Base-by-base conservation (phyloP, 2,329 filamentous ascomycete species). In the Rhinocladiella similis region DNA sequence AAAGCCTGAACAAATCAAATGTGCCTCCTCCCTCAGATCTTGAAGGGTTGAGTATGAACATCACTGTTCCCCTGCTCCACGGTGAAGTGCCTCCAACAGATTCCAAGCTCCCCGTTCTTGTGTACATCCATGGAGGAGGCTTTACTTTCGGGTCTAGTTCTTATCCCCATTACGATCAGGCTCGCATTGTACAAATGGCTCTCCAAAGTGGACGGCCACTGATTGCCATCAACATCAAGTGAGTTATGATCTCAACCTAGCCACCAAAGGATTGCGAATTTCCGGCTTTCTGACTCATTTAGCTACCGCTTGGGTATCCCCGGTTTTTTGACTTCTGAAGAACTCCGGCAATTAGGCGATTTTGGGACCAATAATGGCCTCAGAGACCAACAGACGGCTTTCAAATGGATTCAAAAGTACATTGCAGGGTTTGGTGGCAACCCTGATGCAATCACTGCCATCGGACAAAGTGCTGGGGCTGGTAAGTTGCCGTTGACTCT, bases 381-480 rank as follows among this genome's bases (percentile, higher is more conserved):
- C 2, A 61, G 71, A 25, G 77, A 75, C 52, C 69, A 73, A 51
- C 62, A 66, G n/a, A 68, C 70, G 18, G 69, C 68, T 5, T 60
- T 76, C 12, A 61, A 68, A 56, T 76, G 73, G 73, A 68, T 75
- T 9, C 65, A 69, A 5, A 68, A 68, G 25, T 69, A 76, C 56
- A 75, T 76, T 36, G 59, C 51, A 6, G 69, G 68, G 16, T 76
- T 76, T 58, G 72, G 73, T 12, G 73, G 74, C 14, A 72, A 75
- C 50, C 67, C 70, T 5, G 63, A 68, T 0, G 69, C 70, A 49
- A 68, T 76, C 38, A 70, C 68, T 39, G 54, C 72, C 10, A 66
- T 73, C 18, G 79, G 79, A 14, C 73, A 80, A 60, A 77, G 74
- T 46, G 77, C 76, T 5, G 79, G 79, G 12, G 22, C 22, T 5